Base-by-base conservation (phyloP, 2,329 filamentous ascomycete species). In the Colletotrichum agaves region DNA sequence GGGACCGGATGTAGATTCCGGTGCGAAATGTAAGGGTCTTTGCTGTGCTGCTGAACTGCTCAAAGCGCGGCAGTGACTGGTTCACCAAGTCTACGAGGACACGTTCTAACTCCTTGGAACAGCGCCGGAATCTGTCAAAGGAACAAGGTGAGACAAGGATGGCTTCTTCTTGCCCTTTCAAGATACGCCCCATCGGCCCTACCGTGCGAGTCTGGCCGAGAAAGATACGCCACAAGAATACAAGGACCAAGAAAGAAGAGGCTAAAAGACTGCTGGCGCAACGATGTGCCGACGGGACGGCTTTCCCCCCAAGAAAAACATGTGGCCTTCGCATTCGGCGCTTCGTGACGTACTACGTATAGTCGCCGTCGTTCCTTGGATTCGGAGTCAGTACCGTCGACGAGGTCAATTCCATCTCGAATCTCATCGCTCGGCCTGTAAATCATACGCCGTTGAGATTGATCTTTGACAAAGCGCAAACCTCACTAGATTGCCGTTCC, bases 171-270 rank as follows among this genome's bases (percentile, higher is more conserved):
- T 57, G 49, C 31, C 17, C 53, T 49, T 47, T 47, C 46, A 41
- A 56, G 41, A 56, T 56, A 21, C 49, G 47, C 62, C 63, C 19
- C 31, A 33, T 60, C 56, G 46, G 27, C 56, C 27, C 52, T 67
- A 39, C 61, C 65, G 65, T 55, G 64, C 39, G 49, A 52, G 23
- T 37, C 61, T 64, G 64, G 52, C 39, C 39, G 53, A 55, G 23
- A 52, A 39, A 37, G 44, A 67, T 50, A 44, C 47, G 61, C 65
- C 41, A 59, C 23, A 35, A 65, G n/a, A 46, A 47, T 53, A 46
- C 61, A 65, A 65, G 65, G 61, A 44, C 21, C 65, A 47, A 65
- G 41, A 61, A 53, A 23, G 33, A 65, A 53, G 61, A 60, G 21
- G 31, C 61, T 44, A 59, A 41, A 59, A 41, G 33, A 21, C 50